Evolutionary conservation across 78 protist species (phyloP).

Genomic region (Cavenderia fasciculata): DNA sequence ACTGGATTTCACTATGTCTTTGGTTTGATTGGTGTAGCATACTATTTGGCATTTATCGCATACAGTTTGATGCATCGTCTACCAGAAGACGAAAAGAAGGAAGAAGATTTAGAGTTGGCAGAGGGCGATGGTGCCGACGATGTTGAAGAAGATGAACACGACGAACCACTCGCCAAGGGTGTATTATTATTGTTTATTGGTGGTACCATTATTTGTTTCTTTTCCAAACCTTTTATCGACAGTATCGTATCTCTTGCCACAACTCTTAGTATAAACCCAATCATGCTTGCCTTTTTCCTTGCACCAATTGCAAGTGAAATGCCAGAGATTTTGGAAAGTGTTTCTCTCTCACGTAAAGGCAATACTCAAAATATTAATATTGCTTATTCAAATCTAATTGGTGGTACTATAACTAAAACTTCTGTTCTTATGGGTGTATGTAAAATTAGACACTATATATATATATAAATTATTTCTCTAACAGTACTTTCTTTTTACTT

Average conservation of each 20-base stretch:
- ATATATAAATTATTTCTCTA: not conserved
- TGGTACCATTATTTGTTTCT: constrained; percentile 77
- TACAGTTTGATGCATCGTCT: constrained; percentile 53
- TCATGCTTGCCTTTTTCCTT: constrained; percentile 81
- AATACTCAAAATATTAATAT: constrained; percentile 76
- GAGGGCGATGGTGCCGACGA: not conserved
- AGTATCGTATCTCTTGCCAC: constrained; percentile 66
- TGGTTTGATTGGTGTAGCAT: constrained; percentile 58
- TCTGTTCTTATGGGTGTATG: constrained; percentile 82
- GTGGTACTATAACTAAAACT: constrained; percentile 87
- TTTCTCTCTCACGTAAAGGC: constrained; percentile 83
- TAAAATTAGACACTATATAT: not conserved
- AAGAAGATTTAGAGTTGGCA: constrained; percentile 2
- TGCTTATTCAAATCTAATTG: constrained; percentile 82
- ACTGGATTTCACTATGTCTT: constrained; percentile 63
- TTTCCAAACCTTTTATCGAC: constrained; percentile 81
- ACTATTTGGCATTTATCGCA: constrained; percentile 53
- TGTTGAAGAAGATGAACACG: constrained; percentile 81
- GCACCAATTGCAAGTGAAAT: constrained; percentile 88
- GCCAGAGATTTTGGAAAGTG: constrained; percentile 84
- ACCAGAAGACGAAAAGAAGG: constrained; percentile 74
- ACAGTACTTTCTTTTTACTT: too few relatives aligned
- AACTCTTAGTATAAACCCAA: constrained; percentile 48
- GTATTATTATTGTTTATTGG: constrained; percentile 65
- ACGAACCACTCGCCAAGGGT: constrained; percentile 81